Evolutionary conservation across 2,329 filamentous ascomycete species (phyloP), one percentile per base, ranked within the genome.

Genomic region (Dothistroma septosporum): DNA sequence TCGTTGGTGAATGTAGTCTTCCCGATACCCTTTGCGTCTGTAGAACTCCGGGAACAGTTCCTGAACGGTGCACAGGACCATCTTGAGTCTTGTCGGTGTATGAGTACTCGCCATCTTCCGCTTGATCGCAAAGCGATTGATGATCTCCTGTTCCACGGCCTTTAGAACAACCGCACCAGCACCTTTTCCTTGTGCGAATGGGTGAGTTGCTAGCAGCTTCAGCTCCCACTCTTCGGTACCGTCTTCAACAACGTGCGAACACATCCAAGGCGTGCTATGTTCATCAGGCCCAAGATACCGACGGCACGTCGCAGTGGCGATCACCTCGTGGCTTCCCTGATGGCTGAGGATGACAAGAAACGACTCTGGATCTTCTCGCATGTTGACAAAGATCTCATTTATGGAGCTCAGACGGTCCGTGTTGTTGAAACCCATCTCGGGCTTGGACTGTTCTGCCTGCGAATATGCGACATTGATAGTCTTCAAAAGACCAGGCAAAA

Each of bases 191-290:
- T 66, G 64, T 2, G 21, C 28, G 2, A 37, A 19, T 10, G 61
- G 49, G 37, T 57, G 19, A 2, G 58, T 59, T 8, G 57, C 60
- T 60, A 64, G 62, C 11, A 66, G 21, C 37, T 62, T 64, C n/a
- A 64, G 22, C 19, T 64, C 62, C 59, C 57, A 66, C 49, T 66
- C 64, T 31, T 61, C 62, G 11, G 41, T 55, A 10, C 55, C 64
- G 8, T 53, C n/a, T 31, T 59, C 58, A 5, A 61, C 53, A 6
- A 53, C 35, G 2, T 49, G 21, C 12, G 32, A 59, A 8, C 64
- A 50, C 6, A 59, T 8, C 64, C 64, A 66, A 11, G 58, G 61
- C 1, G 44, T n/a, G 8, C 37, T 49, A 9, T 19, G 47, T 9
- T 60, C 49, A 9, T 55, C 11, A 2, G 59, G 62, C 1, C 62